A percentile compares a stretch with the other conserved stretches of the same genome.
phyloP scores from a whole-genome alignment of 768 basidiomycete genomes.

The Boletus sp. region DNA sequence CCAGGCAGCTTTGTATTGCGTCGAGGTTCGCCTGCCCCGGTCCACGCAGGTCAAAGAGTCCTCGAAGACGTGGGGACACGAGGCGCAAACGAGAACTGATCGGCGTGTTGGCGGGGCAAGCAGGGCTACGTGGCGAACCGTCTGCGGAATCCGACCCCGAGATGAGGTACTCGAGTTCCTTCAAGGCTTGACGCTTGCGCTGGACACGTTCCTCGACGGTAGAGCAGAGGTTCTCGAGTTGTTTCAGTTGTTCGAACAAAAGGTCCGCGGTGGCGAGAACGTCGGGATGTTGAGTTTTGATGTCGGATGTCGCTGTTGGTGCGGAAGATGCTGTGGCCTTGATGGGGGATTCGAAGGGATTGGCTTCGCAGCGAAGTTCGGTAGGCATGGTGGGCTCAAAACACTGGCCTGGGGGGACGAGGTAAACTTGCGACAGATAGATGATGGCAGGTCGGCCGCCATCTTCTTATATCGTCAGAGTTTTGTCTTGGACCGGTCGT shows the following conservation, averaged over 20 bases:
- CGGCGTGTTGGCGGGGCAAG: slow-evolving; percentile 25
- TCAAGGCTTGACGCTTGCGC: slow-evolving; percentile 20
- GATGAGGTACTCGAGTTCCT: slow-evolving; percentile 26
- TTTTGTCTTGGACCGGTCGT: slow-evolving; percentile 9
- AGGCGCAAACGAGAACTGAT: slow-evolving; percentile 10
- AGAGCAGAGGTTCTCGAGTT: slow-evolving; percentile 23
- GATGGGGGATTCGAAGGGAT: slow-evolving; percentile 26
- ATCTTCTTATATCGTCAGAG: not conserved
- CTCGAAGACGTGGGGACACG: slow-evolving; percentile 30
- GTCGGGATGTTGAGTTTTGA: slow-evolving; percentile 12
- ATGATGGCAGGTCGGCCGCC: not conserved
- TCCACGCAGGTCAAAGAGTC: slow-evolving; percentile 30
- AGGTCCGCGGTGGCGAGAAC: slow-evolving; percentile 32
- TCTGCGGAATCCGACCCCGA: slow-evolving; percentile 8
- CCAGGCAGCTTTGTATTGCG: slow-evolving; percentile 22
- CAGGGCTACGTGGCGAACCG: slow-evolving; percentile 15
- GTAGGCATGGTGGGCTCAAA: slow-evolving; percentile 8
- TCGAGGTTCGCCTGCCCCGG: slow-evolving; percentile 25
- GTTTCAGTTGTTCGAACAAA: slow-evolving; percentile 25
- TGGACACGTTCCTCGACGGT: slow-evolving; percentile 25
- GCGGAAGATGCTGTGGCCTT: not conserved
- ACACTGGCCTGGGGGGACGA: not conserved
- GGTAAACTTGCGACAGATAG: not conserved
- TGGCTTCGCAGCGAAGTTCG: not conserved
- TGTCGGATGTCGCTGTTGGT: not conserved